phyloP scores from a whole-genome alignment of 176 grass and related monocot species.

The Oryza meyeriana region DNA sequence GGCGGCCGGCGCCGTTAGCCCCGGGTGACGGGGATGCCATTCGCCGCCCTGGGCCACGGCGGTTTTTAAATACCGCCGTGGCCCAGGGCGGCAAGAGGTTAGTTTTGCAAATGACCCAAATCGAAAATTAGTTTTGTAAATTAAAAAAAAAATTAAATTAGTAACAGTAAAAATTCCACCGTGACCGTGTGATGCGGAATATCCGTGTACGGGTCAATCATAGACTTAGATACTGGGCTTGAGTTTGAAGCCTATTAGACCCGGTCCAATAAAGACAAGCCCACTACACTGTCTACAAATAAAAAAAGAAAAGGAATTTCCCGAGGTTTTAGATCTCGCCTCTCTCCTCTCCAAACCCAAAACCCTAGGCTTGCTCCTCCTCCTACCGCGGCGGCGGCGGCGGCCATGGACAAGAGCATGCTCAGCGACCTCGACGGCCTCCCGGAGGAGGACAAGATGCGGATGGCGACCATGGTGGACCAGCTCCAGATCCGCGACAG shows the following conservation, averaged over 20 bases:
- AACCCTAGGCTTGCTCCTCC: conserved; percentile 8
- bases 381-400: not conserved
- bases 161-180: too few relatives aligned
- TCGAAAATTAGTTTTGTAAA: too few relatives aligned
- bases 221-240: not conserved
- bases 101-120: too few relatives aligned
- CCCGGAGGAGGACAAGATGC: conserved; percentile 85
- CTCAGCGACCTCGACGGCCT: conserved; percentile 73
- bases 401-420: conserved; percentile 88
- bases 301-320: not conserved
- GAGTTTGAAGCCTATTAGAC: not conserved
- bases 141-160: too few relatives aligned
- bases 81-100: too few relatives aligned
- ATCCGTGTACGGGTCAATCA: too few relatives aligned
- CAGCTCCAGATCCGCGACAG: conserved; percentile 97
- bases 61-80: too few relatives aligned
- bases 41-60: too few relatives aligned
- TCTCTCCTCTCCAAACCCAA: not conserved
- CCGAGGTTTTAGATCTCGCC: conserved; percentile 33
- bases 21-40: too few relatives aligned
- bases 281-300: not conserved
- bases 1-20: too few relatives aligned
- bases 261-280: not conserved
- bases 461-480: conserved; percentile 87
- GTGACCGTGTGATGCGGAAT: too few relatives aligned